Conservation (phyloP, 208 protist species). For the Crithidia bombi region DNA sequence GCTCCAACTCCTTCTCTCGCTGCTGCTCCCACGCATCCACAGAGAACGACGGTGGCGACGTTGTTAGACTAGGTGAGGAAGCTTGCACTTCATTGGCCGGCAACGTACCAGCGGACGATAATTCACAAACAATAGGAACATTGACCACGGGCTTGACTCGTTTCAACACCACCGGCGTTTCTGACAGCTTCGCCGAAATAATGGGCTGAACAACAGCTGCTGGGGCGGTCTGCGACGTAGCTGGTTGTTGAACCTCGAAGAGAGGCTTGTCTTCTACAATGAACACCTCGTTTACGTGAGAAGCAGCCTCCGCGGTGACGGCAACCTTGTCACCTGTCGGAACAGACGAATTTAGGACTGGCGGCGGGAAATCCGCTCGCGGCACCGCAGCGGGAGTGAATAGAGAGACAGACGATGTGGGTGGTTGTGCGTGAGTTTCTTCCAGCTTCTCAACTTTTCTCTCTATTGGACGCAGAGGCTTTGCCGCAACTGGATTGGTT, state of each 20-base stretch:
- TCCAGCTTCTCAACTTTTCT: neutral
- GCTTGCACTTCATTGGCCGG: neutral
- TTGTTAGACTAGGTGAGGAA: neutral
- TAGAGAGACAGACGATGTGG: neutral
- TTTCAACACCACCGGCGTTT: neutral
- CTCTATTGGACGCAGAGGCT: neutral
- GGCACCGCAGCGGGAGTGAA: neutral
- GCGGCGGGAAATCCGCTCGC: neutral
- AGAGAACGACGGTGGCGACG: conserved; percentile 38
- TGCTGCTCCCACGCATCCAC: conserved; percentile 88
- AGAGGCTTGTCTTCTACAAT: conserved; percentile 59
- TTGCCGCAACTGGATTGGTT: neutral
- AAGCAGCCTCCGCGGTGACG: neutral
- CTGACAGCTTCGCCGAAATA: neutral
- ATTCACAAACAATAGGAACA: conserved; percentile 33
- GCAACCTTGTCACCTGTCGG: neutral
- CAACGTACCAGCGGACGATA: conserved; percentile 10
- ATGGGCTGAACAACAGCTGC: conserved; percentile 20
- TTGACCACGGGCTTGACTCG: conserved; percentile 26
- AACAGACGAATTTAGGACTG: too few species aligned
- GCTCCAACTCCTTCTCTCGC: conserved; percentile 77
- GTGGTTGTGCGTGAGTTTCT: neutral
- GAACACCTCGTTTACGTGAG: conserved; percentile 36
- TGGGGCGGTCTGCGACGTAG: neutral
- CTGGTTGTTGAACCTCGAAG: conserved; percentile 37